Percentiles rank a stretch among this genome's conserved stretches.
Evolutionary conservation across 345 rosid species (phyloP).

Genomic region (Pelargonium nanum): DNA sequence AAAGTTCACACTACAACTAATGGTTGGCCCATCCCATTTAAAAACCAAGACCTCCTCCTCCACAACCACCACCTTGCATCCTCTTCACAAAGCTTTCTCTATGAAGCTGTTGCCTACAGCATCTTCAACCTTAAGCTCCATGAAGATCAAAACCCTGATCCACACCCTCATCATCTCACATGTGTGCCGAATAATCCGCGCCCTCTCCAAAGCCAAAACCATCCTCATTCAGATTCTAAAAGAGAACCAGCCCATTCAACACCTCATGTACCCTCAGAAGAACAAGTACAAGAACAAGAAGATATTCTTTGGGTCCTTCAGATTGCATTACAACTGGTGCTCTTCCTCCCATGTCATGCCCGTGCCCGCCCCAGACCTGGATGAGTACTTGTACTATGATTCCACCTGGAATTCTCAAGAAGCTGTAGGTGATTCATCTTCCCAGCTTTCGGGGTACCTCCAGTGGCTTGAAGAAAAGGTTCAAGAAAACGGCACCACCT

Average conservation of each 20-base stretch:
- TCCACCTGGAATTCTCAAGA: slow-evolving; percentile 37
- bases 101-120: slow-evolving; percentile 1
- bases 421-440: slow-evolving; percentile 9
- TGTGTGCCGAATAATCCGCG: slow-evolving; percentile 40
- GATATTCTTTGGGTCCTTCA: slow-evolving; percentile 65
- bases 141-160: slow-evolving; percentile 52
- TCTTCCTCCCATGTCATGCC: slow-evolving; percentile 66
- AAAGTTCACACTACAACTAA: not conserved
- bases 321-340: slow-evolving; percentile 89
- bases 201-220: slow-evolving; percentile 47
- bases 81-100: slow-evolving; percentile 2
- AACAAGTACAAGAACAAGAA: slow-evolving; percentile 30
- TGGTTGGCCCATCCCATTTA: slow-evolving; percentile 22
- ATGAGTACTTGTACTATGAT: slow-evolving; percentile 45
- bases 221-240: slow-evolving; percentile 17
- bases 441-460: slow-evolving; percentile 56
- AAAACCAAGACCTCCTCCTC: slow-evolving; percentile 18
- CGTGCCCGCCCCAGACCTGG: slow-evolving; percentile 39
- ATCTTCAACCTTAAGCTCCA: slow-evolving; percentile 29
- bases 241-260: not conserved
- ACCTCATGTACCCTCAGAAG: slow-evolving; percentile 30
- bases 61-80: slow-evolving; percentile 10
- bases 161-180: slow-evolving; percentile 52
- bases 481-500: not conserved
- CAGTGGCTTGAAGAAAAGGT: slow-evolving; percentile 53